These are phyloP conservation scores for Leucaena leucocephala DNA, from an alignment of 306 rosid species.

Conservation along the genomic window DNA sequence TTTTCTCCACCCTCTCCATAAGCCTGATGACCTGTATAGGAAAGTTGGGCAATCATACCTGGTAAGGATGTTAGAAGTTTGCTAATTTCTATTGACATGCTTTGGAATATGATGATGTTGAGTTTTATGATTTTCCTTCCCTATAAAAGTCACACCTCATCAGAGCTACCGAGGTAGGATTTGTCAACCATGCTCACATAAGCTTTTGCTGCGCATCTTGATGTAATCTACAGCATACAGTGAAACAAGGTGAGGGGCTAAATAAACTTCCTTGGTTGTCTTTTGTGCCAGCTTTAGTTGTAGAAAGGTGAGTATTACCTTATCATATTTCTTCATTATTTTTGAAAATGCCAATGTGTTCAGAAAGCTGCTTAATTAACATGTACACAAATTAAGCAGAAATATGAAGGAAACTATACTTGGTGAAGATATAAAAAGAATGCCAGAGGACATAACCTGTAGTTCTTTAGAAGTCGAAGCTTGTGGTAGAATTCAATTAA, in stretches of 20 bases:
- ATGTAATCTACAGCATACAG: slow-evolving; percentile 55
- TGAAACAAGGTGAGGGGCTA: background rate
- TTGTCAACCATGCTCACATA: slow-evolving; percentile 74
- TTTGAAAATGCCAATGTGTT: slow-evolving; percentile 73
- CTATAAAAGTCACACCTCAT: slow-evolving; percentile 51
- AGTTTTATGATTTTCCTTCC: background rate
- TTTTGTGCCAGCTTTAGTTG: background rate
- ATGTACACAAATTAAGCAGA: slow-evolving; percentile 1
- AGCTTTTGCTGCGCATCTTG: slow-evolving; percentile 57
- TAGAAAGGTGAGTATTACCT: slow-evolving; percentile 47
- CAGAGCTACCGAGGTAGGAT: slow-evolving; percentile 66
- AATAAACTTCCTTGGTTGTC: background rate
- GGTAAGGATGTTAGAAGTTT: background rate
- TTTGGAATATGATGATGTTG: slow-evolving; percentile 15
- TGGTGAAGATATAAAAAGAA: background rate
- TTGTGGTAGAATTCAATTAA: slow-evolving; percentile 65
- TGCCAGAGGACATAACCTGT: slow-evolving; percentile 34
- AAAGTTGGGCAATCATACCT: slow-evolving; percentile 6
- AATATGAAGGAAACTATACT: background rate
- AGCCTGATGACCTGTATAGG: slow-evolving; percentile 40
- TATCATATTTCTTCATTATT: slow-evolving; percentile 85
- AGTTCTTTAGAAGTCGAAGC: slow-evolving; percentile 72
- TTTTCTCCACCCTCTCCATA: slow-evolving; percentile 44
- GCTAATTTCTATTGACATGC: background rate
- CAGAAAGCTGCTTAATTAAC: slow-evolving; percentile 55